phyloP scores from a whole-genome alignment of 352 stramenopile genomes.

The Phytophthora sp. region DNA sequence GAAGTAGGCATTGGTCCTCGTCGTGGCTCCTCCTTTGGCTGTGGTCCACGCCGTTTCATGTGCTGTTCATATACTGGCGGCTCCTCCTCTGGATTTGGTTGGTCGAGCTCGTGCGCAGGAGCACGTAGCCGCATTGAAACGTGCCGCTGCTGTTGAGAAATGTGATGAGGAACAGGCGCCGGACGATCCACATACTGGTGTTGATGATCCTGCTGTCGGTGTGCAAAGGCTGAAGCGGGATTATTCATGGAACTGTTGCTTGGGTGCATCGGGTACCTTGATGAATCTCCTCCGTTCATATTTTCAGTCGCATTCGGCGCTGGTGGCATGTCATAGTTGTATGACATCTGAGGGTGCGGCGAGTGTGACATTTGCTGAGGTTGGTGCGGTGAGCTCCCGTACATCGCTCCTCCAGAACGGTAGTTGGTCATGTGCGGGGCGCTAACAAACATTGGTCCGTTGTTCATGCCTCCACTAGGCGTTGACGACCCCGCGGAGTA shows the following conservation, averaged over 20 bases:
- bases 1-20: conserved; percentile 6
- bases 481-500: conserved; percentile 43
- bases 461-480: conserved; percentile 32
- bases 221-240: conserved; percentile 46
- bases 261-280: conserved; percentile 26
- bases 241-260: conserved; percentile 40
- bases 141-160: conserved; percentile 27
- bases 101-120: conserved; percentile 34
- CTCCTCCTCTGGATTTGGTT: conserved; percentile 40
- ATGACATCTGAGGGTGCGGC: conserved; percentile 48
- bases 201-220: conserved; percentile 44
- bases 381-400: conserved; percentile 37
- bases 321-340: conserved; percentile 39
- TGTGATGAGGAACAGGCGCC: conserved; percentile 21
- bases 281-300: conserved; percentile 22
- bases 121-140: conserved; percentile 14
- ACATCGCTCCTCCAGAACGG: conserved; percentile 36
- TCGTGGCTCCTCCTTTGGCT: conserved; percentile 24
- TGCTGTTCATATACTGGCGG: conserved; percentile 30
- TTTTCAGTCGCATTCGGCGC: conserved; percentile 25
- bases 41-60: conserved; percentile 20
- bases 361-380: conserved; percentile 45
- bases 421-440: conserved; percentile 46
- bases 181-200: conserved; percentile 35
- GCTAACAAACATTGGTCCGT: conserved; percentile 36